phyloP scores from a whole-genome alignment of 140 eudicot genomes.

The Cichorium intybus region DNA sequence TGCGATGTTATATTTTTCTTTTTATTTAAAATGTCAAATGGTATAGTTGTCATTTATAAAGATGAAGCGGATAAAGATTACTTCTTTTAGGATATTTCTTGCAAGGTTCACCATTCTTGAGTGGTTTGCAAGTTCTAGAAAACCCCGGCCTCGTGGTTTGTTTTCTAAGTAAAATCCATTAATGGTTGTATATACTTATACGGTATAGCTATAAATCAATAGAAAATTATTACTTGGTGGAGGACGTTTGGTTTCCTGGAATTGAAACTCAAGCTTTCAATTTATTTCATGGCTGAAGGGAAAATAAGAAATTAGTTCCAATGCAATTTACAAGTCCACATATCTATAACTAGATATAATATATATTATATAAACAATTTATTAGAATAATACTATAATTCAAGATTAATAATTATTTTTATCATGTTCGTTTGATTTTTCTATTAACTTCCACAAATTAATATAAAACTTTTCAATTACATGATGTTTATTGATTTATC shows the following conservation, averaged over 20 bases:
- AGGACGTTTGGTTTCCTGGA: neutral
- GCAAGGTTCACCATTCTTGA: slow-evolving; percentile 13
- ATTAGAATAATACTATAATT: too few species aligned
- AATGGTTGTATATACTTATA: slow-evolving; percentile 7
- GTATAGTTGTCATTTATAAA: slow-evolving; percentile 9
- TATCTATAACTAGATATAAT: too few species aligned
- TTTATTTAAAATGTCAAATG: slow-evolving; percentile 1
- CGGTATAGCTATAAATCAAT: neutral
- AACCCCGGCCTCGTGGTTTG: slow-evolving; percentile 7
- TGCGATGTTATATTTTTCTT: slow-evolving; percentile 1
- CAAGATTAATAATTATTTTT: too few species aligned
- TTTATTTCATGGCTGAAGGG: too few species aligned
- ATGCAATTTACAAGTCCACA: too few species aligned
- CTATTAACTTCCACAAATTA: too few species aligned
- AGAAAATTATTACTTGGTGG: neutral
- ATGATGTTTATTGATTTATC: too few species aligned
- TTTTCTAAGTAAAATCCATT: slow-evolving; percentile 3
- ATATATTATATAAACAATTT: too few species aligned
- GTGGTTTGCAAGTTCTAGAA: slow-evolving; percentile 6
- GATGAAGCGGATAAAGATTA: slow-evolving; percentile 4
- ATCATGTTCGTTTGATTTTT: too few species aligned
- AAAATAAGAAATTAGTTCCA: too few species aligned
- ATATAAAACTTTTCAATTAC: too few species aligned
- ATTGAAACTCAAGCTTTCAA: neutral
- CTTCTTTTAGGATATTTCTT: slow-evolving; percentile 16